These are phyloP conservation scores for Pseudoneurospora amorphoporcata DNA, from an alignment of 495 filamentous ascomycete species.

Conservation along the genomic window DNA sequence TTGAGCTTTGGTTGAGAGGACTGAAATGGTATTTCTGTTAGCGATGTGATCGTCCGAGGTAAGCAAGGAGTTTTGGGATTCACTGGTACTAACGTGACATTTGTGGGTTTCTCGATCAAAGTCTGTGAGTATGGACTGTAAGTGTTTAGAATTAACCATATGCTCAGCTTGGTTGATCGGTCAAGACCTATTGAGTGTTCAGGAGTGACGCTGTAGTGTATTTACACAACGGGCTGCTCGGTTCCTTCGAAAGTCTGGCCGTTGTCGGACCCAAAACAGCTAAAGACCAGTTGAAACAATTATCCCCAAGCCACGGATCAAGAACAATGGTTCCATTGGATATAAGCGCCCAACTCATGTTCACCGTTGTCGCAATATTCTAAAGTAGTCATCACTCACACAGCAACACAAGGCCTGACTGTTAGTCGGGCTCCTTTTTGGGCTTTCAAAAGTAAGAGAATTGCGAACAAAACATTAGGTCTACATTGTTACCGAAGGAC, in stretches of 20 bases:
- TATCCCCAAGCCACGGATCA: not conserved
- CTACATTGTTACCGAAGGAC: not conserved
- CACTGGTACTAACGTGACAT: constrained; percentile 20
- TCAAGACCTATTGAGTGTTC: too few species aligned
- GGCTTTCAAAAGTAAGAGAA: not conserved
- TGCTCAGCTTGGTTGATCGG: not conserved
- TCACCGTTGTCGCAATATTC: not conserved
- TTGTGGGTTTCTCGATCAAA: not conserved
- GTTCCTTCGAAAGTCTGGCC: not conserved
- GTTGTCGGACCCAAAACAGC: not conserved
- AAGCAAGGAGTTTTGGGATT: not conserved
- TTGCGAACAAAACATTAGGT: not conserved
- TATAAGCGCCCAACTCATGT: not conserved
- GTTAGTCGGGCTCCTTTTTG: not conserved
- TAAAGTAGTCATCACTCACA: not conserved
- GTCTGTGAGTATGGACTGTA: too few species aligned
- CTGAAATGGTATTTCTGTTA: constrained; percentile 8
- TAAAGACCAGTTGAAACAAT: not conserved
- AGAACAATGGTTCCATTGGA: not conserved
- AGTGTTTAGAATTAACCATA: not conserved
- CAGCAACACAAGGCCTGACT: too few species aligned
- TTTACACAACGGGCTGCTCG: not conserved
- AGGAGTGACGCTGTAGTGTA: not conserved
- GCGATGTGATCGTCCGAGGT: not conserved
- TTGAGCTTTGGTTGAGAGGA: constrained; percentile 29